Base-by-base conservation (phyloP, 306 rosid species). In the Prunus mira region DNA sequence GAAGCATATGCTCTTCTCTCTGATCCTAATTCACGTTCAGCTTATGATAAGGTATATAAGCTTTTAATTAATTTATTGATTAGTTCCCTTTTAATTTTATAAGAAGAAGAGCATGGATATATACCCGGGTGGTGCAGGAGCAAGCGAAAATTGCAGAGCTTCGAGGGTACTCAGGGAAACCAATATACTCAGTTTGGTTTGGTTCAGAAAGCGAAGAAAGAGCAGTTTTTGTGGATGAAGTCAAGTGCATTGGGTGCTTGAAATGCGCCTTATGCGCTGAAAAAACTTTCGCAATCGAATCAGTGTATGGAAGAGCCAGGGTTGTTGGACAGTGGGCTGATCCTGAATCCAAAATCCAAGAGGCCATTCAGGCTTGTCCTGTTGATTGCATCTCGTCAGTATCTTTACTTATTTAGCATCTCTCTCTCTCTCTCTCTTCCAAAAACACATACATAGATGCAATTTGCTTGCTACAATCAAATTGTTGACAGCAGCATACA, bases 351-450 rank as follows among this genome's bases (percentile, higher is more conserved):
- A 90, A 87, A 84, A 89, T 90, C 64, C 88, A 82, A 32, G 92
- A 85, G 74, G 98, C 97, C 15, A 89, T 94, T 7, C 88, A 84
- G 72, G 72, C 88, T 52, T 94, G 98, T 74, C 98, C 98, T 62
- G 97, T 94, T 74, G 96, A 94, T 77, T 94, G 97, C 94, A 94
- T 94, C 79, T 91, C 93, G 98, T 94, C 82, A 90, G 96, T 84
- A 27, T 46, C 69, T 22, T 55, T 19, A 51, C 18, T 55, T n/a
- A 11, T 18, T 18, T 55, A 55, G n/a, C 0, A 1, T 51, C 1
- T 19, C n/a, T 18, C 56, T 51, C 3, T 17, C 56, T 32, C 38
- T 32, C 43, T 38, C 43, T 38, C 43, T 38, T 7, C 9, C 43
- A 6, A 38, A 38, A 38, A 38, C 43, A 6, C 2, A 38, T 6